A percentile compares a stretch with the other conserved stretches of the same genome.
These are phyloP conservation scores for Phlyctochytrium planicorne DNA, from an alignment of 192 early-diverging fungal species.

Conservation along the genomic window DNA sequence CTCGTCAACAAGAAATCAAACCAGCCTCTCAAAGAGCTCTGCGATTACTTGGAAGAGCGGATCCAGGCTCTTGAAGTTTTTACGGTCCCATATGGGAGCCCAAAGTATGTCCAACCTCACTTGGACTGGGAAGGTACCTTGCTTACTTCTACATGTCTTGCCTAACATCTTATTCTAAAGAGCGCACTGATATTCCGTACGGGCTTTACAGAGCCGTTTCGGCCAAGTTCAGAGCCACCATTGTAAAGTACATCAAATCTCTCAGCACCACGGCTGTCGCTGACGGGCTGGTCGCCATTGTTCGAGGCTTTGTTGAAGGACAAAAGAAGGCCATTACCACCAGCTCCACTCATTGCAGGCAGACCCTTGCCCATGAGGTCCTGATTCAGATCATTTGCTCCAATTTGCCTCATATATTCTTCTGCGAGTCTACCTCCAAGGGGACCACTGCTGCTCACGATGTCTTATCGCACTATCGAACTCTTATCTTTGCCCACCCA, in stretches of 20 bases:
- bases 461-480: neutral
- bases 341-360: neutral
- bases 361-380: neutral
- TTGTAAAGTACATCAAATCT: neutral
- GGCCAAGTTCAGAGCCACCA: neutral
- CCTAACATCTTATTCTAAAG: no score
- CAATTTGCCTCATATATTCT: neutral
- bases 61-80: neutral
- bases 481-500: neutral
- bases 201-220: neutral
- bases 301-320: slow-evolving; percentile 1
- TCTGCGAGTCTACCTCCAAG: neutral
- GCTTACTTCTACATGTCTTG: no score
- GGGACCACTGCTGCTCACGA: neutral
- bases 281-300: neutral
- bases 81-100: neutral
- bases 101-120: slow-evolving; percentile 3
- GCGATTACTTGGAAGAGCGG: neutral
- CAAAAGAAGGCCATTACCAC: slow-evolving; percentile 5
- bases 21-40: neutral
- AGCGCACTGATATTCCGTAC: neutral
- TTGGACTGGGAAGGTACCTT: neutral
- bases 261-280: neutral
- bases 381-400: neutral
- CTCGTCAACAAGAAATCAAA: no score